These are phyloP conservation scores for Podaxis sp. DNA, from an alignment of 768 basidiomycete species.

Conservation along the genomic window DNA sequence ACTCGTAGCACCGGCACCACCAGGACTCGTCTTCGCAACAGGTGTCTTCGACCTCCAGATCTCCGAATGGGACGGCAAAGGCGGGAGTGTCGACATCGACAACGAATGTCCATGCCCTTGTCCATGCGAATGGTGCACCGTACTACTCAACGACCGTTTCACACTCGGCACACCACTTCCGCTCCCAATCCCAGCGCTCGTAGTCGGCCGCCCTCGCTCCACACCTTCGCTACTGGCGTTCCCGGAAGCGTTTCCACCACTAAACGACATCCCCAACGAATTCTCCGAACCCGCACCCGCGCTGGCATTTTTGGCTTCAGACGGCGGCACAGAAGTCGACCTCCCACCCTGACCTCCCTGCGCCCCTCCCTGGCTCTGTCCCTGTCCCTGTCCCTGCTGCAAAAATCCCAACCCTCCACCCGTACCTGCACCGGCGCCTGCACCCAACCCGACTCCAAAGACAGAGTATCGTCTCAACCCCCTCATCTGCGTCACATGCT, in stretches of 20 bases:
- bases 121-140: constrained; percentile 16
- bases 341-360: background rate
- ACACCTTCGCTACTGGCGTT: background rate
- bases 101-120: constrained; percentile 15
- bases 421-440: background rate
- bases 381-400: background rate
- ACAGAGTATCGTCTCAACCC: constrained; percentile 9
- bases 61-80: constrained; percentile 13
- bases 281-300: constrained; percentile 22
- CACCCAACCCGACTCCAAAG: constrained; percentile 2
- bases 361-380: background rate
- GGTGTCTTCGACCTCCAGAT: constrained; percentile 15
- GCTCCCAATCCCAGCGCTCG: background rate
- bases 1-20: background rate
- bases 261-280: constrained; percentile 19
- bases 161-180: background rate
- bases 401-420: constrained; percentile 3
- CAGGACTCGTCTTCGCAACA: constrained; percentile 1
- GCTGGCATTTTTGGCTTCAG: constrained; percentile 54
- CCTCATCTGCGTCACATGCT: constrained; percentile 7
- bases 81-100: constrained; percentile 13
- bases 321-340: constrained; percentile 27
- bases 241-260: background rate
- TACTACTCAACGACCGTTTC: constrained; percentile 15
- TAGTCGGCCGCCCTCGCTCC: constrained; percentile 3